phyloP scores from a whole-genome alignment of 441 rosid genomes.

The Populus hybrid region DNA sequence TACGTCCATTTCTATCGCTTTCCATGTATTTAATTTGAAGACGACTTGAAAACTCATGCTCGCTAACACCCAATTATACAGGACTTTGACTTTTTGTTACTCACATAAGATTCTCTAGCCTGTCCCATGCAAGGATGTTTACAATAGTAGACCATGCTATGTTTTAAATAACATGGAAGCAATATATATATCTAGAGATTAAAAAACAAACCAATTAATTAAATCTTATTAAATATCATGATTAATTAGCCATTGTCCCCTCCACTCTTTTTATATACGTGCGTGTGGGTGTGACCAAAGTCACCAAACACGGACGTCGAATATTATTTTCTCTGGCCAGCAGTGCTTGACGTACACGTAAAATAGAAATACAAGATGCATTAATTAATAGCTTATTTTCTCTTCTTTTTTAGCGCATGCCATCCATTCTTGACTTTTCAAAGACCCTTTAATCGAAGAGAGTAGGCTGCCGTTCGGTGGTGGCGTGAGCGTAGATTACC shows the following conservation, averaged over 20 bases:
- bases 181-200: too few species aligned
- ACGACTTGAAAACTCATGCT: slow-evolving; percentile 1
- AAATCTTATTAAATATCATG: too few species aligned
- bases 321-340: not conserved
- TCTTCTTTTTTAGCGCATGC: not conserved
- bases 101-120: not conserved
- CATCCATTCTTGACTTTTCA: not conserved
- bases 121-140: not conserved
- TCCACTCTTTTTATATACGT: too few species aligned
- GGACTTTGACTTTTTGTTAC: not conserved
- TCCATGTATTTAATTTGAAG: not conserved
- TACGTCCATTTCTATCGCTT: slow-evolving; percentile 9
- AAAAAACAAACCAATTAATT: too few species aligned
- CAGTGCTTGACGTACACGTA: not conserved
- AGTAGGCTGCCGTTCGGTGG: not conserved
- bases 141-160: not conserved
- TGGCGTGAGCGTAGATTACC: not conserved
- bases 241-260: too few species aligned
- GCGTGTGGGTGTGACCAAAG: too few species aligned
- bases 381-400: not conserved
- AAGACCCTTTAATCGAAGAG: not conserved
- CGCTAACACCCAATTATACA: not conserved
- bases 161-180: not conserved
- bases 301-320: too few species aligned
- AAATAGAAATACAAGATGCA: not conserved